phyloP scores from a whole-genome alignment of 2,329 filamentous ascomycete genomes.

The Calonectria montana region DNA sequence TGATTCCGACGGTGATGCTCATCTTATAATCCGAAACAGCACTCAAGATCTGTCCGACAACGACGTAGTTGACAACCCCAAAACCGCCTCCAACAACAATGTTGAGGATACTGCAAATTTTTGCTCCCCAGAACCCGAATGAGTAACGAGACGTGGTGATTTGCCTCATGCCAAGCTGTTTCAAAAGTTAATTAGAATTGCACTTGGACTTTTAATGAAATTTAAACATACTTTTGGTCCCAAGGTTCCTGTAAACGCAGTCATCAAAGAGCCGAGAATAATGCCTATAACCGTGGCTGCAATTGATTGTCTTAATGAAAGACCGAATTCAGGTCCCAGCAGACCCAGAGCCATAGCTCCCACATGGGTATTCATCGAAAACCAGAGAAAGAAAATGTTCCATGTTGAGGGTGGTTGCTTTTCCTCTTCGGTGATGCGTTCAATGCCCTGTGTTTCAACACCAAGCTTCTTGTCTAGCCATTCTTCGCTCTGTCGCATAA shows the following conservation, averaged over 20 bases:
- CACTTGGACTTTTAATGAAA: neutral
- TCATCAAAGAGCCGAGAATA: conserved; percentile 1
- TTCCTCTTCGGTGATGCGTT: conserved; percentile 19
- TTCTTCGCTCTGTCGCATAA: conserved; percentile 1
- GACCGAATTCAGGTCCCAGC: conserved; percentile 17
- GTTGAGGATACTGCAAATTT: conserved; percentile 35
- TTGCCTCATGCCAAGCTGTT: conserved; percentile 25
- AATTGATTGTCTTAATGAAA: conserved; percentile 7
- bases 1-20: conserved; percentile 34
- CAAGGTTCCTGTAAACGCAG: conserved; percentile 15
- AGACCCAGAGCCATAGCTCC: conserved; percentile 11
- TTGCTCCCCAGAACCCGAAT: conserved; percentile 36
- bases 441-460: conserved; percentile 18
- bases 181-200: neutral
- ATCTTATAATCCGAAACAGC: conserved; percentile 35
- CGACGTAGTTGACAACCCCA: conserved; percentile 32
- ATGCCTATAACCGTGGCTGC: conserved; percentile 4
- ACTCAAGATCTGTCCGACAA: conserved; percentile 34
- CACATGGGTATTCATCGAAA: conserved; percentile 13
- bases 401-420: conserved; percentile 18
- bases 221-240: conserved; percentile 14
- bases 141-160: conserved; percentile 31
- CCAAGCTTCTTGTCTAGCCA: conserved; percentile 19
- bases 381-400: conserved; percentile 24
- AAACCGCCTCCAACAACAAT: conserved; percentile 36